Base-by-base conservation (phyloP, 371 early-diverging fungal genomes). In the Actinomucor elegans region DNA sequence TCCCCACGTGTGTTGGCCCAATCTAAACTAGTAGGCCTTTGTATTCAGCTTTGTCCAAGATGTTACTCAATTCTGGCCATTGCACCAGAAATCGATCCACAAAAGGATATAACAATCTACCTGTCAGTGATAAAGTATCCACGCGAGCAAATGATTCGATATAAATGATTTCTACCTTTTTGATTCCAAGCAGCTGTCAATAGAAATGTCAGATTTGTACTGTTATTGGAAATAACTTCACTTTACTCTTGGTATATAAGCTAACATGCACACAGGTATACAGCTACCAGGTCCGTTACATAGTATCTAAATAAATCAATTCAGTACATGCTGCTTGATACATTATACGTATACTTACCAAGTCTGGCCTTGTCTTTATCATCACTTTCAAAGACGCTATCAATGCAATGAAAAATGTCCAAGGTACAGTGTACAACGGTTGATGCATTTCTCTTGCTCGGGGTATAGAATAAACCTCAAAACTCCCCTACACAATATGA, bases 241-340 rank as follows among this genome's bases (percentile, higher is more conserved):
- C 38, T 71, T 52, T 72, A 90, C 85, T 53, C 80, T 71, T 15
- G 83, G 73, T 17, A 87, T n/a, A 61, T 79, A 80, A 2, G 85
- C 81, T 0, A 77, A 59, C 31, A 87, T 34, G 38, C 86, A 82
- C 5, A 92, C 67, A 2, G 94, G 88, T 8, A 98, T 80, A 61
- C 97, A 96, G n/a, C 89, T 96, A 6, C 96, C 96, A 0, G 97
- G 98, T 0, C 98, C 98, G 66, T 98, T 98, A 61, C 87, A 90
- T 14, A 96, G 31, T 8, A 95, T 74, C 89, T 87, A 52, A 51
- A 52, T 47, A 28, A 62, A 18, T 10, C 53, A 18, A 15, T n/a
- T n/a, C n/a, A n/a, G n/a, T n/a, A n/a, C n/a, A n/a, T n/a, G n/a
- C n/a, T n/a, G n/a, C 4, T 38, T 27, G 21, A 31, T 12, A 23